A percentile compares a stretch with the other conserved stretches of the same genome.
Evolutionary conservation across 495 filamentous ascomycete genomes (phyloP).

Genomic region (Umbilicaria muhlenbergii): DNA sequence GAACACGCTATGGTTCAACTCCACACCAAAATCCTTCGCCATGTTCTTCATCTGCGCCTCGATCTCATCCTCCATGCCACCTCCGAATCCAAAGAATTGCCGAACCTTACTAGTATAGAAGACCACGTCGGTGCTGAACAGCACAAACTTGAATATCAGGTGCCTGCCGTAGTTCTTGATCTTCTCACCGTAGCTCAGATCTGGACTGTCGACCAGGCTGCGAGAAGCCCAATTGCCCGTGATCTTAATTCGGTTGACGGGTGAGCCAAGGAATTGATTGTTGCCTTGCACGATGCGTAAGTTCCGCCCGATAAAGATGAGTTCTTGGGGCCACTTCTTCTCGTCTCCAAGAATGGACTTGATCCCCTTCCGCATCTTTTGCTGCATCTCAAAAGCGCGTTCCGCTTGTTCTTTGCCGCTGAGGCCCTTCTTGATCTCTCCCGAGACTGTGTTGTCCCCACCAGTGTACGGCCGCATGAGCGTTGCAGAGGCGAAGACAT

Average conservation of each 20-base stretch:
- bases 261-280: slow-evolving; percentile 75
- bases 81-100: slow-evolving; percentile 57
- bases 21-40: slow-evolving; percentile 82
- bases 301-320: slow-evolving; percentile 91
- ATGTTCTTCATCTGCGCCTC: slow-evolving; percentile 72
- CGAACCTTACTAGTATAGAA: slow-evolving; percentile 67
- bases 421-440: slow-evolving; percentile 44
- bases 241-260: slow-evolving; percentile 90
- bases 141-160: slow-evolving; percentile 59
- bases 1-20: slow-evolving; percentile 74
- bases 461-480: slow-evolving; percentile 82
- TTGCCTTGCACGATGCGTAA: slow-evolving; percentile 82
- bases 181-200: slow-evolving; percentile 40
- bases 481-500: slow-evolving; percentile 82
- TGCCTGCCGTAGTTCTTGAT: slow-evolving; percentile 48
- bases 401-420: slow-evolving; percentile 34
- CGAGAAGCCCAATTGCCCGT: slow-evolving; percentile 80
- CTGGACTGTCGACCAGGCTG: slow-evolving; percentile 53
- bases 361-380: slow-evolving; percentile 67
- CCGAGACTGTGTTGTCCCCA: slow-evolving; percentile 50
- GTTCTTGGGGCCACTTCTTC: slow-evolving; percentile 79
- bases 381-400: slow-evolving; percentile 71
- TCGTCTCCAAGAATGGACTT: slow-evolving; percentile 77
- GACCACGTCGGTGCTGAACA: slow-evolving; percentile 63
- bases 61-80: slow-evolving; percentile 88